These are phyloP conservation scores for Ustilago bromivora DNA, from an alignment of 1,284 basidiomycete genomes.

Conservation along the genomic window DNA sequence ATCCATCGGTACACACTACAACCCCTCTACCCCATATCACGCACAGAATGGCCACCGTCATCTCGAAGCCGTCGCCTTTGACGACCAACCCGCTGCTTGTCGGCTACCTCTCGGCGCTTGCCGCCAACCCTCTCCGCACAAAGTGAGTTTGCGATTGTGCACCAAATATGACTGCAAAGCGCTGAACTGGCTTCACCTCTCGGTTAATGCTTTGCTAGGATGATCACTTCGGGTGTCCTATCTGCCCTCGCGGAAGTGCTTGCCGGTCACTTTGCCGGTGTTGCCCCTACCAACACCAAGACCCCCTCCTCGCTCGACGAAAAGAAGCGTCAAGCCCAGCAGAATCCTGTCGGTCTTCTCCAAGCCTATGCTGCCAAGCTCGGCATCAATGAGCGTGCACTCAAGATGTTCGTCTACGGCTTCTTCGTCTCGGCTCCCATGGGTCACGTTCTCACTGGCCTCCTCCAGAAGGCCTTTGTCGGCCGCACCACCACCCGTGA, in stretches of 20 bases:
- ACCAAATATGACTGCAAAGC: background rate
- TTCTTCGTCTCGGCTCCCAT: conserved; percentile 86
- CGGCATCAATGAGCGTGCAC: conserved; percentile 71
- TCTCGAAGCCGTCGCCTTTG: conserved; percentile 45
- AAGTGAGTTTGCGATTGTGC: conserved; percentile 32
- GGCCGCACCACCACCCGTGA: conserved; percentile 79
- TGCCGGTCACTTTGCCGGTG: conserved; percentile 59
- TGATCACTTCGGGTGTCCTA: conserved; percentile 58
- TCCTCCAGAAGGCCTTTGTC: conserved; percentile 80
- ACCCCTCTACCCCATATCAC: background rate
- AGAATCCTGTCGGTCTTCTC: conserved; percentile 37
- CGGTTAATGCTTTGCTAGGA: conserved; percentile 15
- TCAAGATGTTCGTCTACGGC: conserved; percentile 87
- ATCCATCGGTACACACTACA: background rate
- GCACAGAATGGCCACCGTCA: conserved; percentile 40
- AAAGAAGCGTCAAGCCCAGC: conserved; percentile 42
- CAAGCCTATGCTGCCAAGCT: conserved; percentile 40
- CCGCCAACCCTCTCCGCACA: conserved; percentile 60
- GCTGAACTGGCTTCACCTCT: background rate
- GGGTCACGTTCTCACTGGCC: conserved; percentile 76
- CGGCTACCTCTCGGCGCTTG: conserved; percentile 55
- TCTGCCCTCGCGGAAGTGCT: conserved; percentile 59
- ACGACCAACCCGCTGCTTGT: conserved; percentile 50
- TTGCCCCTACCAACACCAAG: conserved; percentile 39
- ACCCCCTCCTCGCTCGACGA: conserved; percentile 31